Conservation (phyloP, 1,284 basidiomycete genomes). For the Peniophora sp. region DNA sequence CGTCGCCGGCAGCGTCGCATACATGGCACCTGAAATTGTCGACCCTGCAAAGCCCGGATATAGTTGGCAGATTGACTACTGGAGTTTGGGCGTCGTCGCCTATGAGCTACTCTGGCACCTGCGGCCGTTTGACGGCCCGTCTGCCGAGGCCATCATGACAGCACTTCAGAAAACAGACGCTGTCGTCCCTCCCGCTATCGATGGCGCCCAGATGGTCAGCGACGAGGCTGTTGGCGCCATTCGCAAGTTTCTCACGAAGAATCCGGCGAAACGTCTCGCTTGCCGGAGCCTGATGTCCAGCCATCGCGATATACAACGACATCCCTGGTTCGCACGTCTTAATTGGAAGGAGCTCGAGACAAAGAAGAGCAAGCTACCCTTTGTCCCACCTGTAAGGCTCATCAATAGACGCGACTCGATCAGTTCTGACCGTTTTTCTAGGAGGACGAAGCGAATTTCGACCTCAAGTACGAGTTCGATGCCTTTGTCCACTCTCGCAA, state of each 20-base stretch:
- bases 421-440: not conserved
- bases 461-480: slow-evolving; percentile 1
- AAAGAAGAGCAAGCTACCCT: not conserved
- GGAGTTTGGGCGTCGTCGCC: slow-evolving; percentile 78
- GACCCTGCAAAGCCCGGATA: slow-evolving; percentile 46
- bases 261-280: not conserved
- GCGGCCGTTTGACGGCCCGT: slow-evolving; percentile 78
- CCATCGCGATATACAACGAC: not conserved
- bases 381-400: not conserved
- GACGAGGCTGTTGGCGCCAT: not conserved
- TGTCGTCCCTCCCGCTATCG: not conserved
- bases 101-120: slow-evolving; percentile 78
- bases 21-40: slow-evolving; percentile 89
- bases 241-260: not conserved
- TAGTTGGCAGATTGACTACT: slow-evolving; percentile 81
- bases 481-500: not conserved
- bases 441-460: not conserved
- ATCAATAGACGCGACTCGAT: not conserved
- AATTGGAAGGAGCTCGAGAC: not conserved
- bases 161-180: slow-evolving; percentile 36
- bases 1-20: slow-evolving; percentile 88
- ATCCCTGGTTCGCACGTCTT: not conserved
- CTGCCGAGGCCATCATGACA: slow-evolving; percentile 67
- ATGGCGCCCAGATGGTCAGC: not conserved
- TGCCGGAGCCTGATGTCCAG: not conserved